Evolutionary conservation across 768 basidiomycete species (phyloP), one percentile per base, ranked within the genome.

Genomic region (Austroboletus eburneus): DNA sequence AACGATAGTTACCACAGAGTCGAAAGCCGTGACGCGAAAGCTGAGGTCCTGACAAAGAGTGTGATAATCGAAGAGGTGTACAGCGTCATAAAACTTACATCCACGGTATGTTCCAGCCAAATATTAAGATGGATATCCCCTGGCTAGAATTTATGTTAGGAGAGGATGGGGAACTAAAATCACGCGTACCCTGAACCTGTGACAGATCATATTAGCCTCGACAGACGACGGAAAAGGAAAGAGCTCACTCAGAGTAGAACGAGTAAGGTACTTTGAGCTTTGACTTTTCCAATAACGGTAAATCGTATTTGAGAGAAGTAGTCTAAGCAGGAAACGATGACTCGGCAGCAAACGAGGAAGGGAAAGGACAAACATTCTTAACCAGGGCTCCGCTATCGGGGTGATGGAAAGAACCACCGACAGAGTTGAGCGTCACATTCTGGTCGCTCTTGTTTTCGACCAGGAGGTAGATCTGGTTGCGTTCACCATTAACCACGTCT

Each of bases 401-500:
- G 54, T 87, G 69, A 51, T 80, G 77, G 56, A 91, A 70, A 29
- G 86, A 82, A 35, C 85, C 88, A 43, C 78, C 75, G 48, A 87
- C 73, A 55, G 68, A 75, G 49, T 80, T 62, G 16, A 91, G 68
- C 2, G 86, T 87, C 40, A 86, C 73, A 52, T 90, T 87, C 57
- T 74, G 75, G 55, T 77, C 78, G 10, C 85, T 84, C 63, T 79
- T 85, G 67, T 89, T 92, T 66, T 89, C 87, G 12, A 91, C 72
- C 22, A 73, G 65, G 40, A 92, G 65, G 21, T 67, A 67, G 27
- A 92, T 69, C 25, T 75, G 69, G 61, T 90, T 92, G 59, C 76
- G 80, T 72, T 89, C 86, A 48, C 89, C 89, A 56, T 92, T 92
- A 25, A 91, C 81, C 40, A 91, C 71, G 49, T 90, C 89, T 91